Percentiles rank a stretch among this genome's conserved stretches.
Conservation (phyloP, 2,329 filamentous ascomycete genomes). For the Epichloe gansuensis region DNA sequence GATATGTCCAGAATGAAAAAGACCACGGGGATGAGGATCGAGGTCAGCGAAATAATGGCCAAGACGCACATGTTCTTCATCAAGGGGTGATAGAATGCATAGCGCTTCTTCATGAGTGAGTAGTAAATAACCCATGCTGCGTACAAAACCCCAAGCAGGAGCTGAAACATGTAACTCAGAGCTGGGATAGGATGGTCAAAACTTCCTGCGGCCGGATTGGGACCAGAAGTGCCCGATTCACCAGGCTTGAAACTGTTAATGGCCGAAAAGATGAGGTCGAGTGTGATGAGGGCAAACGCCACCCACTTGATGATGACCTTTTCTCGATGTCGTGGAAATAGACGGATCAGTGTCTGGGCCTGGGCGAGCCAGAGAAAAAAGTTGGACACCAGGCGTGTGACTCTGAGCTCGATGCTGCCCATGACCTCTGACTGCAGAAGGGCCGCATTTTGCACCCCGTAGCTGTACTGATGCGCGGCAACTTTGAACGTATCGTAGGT, state of each 20-base stretch:
- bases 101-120: constrained; percentile 78
- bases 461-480: constrained; percentile 66
- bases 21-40: constrained; percentile 79
- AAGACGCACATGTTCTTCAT: constrained; percentile 84
- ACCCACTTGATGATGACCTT: constrained; percentile 99
- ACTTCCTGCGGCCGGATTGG: constrained; percentile 50
- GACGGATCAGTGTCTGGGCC: constrained; percentile 86
- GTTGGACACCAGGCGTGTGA: constrained; percentile 86
- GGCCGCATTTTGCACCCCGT: constrained; percentile 67
- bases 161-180: constrained; percentile 78
- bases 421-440: constrained; percentile 68
- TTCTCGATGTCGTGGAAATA: constrained; percentile 93
- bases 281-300: constrained; percentile 80
- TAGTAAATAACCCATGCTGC: constrained; percentile 93
- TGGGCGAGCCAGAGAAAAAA: constrained; percentile 96
- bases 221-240: constrained; percentile 27
- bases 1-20: constrained; percentile 90
- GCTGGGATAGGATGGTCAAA: constrained; percentile 88
- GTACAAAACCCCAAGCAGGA: constrained; percentile 76
- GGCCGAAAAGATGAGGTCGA: constrained; percentile 83
- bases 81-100: constrained; percentile 78
- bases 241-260: constrained; percentile 68
- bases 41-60: constrained; percentile 61
- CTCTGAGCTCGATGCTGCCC: constrained; percentile 71
- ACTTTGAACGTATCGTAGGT: constrained; percentile 83